Evolutionary conservation across 805 yeast species (phyloP).

Genomic region (Brettanomyces nanus): DNA sequence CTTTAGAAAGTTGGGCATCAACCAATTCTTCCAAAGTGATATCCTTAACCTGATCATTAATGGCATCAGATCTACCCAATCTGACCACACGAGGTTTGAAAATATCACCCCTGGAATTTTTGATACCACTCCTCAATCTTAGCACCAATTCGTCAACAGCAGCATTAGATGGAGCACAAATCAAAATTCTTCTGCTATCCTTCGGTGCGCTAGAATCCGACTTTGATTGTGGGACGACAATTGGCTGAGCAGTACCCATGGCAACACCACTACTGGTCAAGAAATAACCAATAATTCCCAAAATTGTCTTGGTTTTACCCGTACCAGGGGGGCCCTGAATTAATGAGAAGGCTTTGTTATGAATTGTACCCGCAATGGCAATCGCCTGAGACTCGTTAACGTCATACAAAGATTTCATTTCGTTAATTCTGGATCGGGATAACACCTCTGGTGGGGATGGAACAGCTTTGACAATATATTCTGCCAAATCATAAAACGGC

Average conservation of each 20-base stretch:
- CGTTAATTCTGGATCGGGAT: slow-evolving; percentile 29
- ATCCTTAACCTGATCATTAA: slow-evolving; percentile 73
- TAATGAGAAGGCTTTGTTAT: slow-evolving; percentile 68
- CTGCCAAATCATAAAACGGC: slow-evolving; percentile 69
- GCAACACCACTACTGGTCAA: slow-evolving; percentile 29
- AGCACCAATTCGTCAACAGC: slow-evolving; percentile 94
- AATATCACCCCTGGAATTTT: slow-evolving; percentile 41
- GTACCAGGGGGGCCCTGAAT: slow-evolving; percentile 99
- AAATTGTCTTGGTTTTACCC: slow-evolving; percentile 94
- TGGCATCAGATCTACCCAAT: slow-evolving; percentile 83
- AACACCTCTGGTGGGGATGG: slow-evolving; percentile 40
- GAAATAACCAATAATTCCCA: slow-evolving; percentile 81
- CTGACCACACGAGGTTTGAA: slow-evolving; percentile 69
- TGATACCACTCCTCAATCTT: slow-evolving; percentile 69
- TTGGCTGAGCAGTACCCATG: neutral
- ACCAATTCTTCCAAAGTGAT: slow-evolving; percentile 81
- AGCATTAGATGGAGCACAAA: slow-evolving; percentile 98
- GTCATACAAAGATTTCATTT: slow-evolving; percentile 40
- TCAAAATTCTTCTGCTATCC: slow-evolving; percentile 50
- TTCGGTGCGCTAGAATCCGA: slow-evolving; percentile 1
- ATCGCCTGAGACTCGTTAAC: slow-evolving; percentile 87
- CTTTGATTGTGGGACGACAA: slow-evolving; percentile 3
- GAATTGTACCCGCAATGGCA: slow-evolving; percentile 72
- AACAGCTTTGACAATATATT: slow-evolving; percentile 55
- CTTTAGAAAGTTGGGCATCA: slow-evolving; percentile 45